Evolutionary conservation across 257 asterid genomes (phyloP).

Genomic region (Lycium barbarum): DNA sequence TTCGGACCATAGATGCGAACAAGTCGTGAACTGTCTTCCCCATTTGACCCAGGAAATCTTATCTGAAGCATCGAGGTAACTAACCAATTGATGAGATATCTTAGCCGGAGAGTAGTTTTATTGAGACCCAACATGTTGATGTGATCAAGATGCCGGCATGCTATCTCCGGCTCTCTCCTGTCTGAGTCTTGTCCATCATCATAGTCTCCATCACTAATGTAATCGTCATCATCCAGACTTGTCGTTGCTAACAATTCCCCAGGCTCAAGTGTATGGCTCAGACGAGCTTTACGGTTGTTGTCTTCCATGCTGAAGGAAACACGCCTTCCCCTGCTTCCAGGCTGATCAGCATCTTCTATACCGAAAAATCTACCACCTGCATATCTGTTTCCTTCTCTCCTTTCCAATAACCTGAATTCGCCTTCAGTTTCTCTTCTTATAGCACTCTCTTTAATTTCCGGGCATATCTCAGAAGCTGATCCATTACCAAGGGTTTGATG

Average conservation of each 20-base stretch:
- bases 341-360: slow-evolving; percentile 82
- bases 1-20: slow-evolving; percentile 95
- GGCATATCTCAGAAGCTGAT: slow-evolving; percentile 50
- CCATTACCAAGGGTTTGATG: slow-evolving; percentile 51
- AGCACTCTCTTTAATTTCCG: slow-evolving; percentile 84
- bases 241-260: slow-evolving; percentile 62
- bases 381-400: slow-evolving; percentile 82
- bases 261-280: slow-evolving; percentile 61
- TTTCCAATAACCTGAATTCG: slow-evolving; percentile 83
- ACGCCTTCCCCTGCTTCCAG: slow-evolving; percentile 81
- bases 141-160: slow-evolving; percentile 88
- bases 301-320: slow-evolving; percentile 89
- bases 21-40: slow-evolving; percentile 58
- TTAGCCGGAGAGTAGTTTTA: slow-evolving; percentile 81
- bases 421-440: slow-evolving; percentile 98
- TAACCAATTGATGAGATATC: slow-evolving; percentile 92
- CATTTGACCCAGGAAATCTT: slow-evolving; percentile 61
- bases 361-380: slow-evolving; percentile 87
- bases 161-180: slow-evolving; percentile 86
- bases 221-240: slow-evolving; percentile 80
- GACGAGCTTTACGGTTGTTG: slow-evolving; percentile 51
- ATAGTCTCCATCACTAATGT: slow-evolving; percentile 70
- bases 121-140: slow-evolving; percentile 89
- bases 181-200: slow-evolving; percentile 77
- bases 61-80: slow-evolving; percentile 88